These are phyloP conservation scores for Bjerkandera adusta DNA, from an alignment of 1,284 basidiomycete genomes.

Conservation along the genomic window DNA sequence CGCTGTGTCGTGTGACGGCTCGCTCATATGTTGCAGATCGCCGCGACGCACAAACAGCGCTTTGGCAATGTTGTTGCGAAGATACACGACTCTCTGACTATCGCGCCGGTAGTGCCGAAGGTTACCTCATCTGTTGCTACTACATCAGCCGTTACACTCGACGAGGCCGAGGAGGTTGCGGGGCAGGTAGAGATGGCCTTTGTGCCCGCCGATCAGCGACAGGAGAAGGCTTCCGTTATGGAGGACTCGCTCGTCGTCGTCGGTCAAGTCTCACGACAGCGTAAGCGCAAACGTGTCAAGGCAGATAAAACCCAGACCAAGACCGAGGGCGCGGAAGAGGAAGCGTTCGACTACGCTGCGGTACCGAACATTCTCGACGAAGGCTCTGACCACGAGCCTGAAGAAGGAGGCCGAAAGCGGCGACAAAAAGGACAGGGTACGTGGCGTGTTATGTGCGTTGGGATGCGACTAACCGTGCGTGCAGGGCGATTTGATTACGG, in stretches of 20 bases:
- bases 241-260: slow-evolving; percentile 68
- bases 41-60: slow-evolving; percentile 15
- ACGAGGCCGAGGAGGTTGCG: slow-evolving; percentile 17
- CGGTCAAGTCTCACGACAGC: slow-evolving; percentile 55
- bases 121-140: not conserved
- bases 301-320: slow-evolving; percentile 21
- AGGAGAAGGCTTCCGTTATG: slow-evolving; percentile 27
- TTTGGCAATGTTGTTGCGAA: slow-evolving; percentile 38
- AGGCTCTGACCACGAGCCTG: slow-evolving; percentile 41
- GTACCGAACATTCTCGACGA: slow-evolving; percentile 81
- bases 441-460: slow-evolving; percentile 17
- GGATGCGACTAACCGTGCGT: slow-evolving; percentile 4
- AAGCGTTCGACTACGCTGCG: slow-evolving; percentile 68
- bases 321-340: slow-evolving; percentile 16
- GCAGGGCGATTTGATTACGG: slow-evolving; percentile 41
- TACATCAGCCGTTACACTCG: slow-evolving; percentile 1
- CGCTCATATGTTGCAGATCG: not conserved
- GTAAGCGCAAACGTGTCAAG: slow-evolving; percentile 59
- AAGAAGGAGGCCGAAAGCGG: slow-evolving; percentile 44
- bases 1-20: slow-evolving; percentile 8
- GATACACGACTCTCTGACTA: slow-evolving; percentile 41
- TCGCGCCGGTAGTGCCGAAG: slow-evolving; percentile 49
- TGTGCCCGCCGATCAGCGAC: slow-evolving; percentile 57
- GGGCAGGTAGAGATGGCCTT: slow-evolving; percentile 68
- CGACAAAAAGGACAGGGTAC: slow-evolving; percentile 48